Base-by-base conservation (phyloP, 192 early-diverging fungal species). In the Haplosporangium gracile region DNA sequence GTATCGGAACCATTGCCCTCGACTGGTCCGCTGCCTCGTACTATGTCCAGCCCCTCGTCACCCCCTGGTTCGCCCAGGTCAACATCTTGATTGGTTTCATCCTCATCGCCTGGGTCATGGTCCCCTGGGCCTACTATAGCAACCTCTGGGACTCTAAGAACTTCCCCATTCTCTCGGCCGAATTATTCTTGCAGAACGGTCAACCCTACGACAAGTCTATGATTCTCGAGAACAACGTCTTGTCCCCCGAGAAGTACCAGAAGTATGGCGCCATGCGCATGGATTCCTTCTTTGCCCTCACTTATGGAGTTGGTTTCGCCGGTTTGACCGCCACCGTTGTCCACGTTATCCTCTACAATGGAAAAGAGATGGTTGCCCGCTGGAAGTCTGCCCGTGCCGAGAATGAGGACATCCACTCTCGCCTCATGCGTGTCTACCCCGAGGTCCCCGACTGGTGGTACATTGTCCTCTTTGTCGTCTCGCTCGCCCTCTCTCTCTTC, bases 371-470 rank as follows among this genome's bases (percentile, higher is more conserved):
- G 75, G 71, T 86, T 60, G 71, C 57, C 13, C 90, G 90, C 68
- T 88, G 88, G 79, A 84, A 72, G 40, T 75, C 55, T 20, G 72
- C 85, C 68, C 91, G 89, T 76, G 63, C 51, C 22, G 81, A 88
- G n/a, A 83, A 85, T 71, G 88, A 89, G 79, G 95, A 95, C 80
- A 91, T 95, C 40, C 95, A 96, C 88, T 89, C 85, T 77, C 87
- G 91, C 75, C 74, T 97, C 20, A 97, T 97, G 95, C 88, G 90
- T 34, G 88, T 87, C n/a, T 96, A 96, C 79, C 89, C 89, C 11
- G 94, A 95, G 65, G 90, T 96, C 16, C 95, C 94, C 51, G 87
- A 90, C 71, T 93, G 88, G 90, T 91, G 89, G 89, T 96, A 93
- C 80, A 65, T 82, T 32, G 68, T 45, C 29, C 80, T 93, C 53